phyloP scores from a whole-genome alignment of 441 rosid species.

The Pelargonium fulgidum region DNA sequence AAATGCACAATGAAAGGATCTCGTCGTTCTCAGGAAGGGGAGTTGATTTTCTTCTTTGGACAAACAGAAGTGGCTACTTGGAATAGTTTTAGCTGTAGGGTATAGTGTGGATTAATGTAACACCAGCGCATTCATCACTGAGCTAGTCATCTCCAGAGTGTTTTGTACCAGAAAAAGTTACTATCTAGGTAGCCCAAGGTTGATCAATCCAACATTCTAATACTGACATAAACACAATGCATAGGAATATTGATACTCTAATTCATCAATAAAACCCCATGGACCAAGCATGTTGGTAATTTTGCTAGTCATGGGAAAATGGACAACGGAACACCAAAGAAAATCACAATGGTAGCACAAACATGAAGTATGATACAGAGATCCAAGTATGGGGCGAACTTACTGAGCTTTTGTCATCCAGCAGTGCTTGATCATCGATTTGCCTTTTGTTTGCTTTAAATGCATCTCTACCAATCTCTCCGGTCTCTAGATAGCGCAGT shows the following conservation, averaged over 20 bases:
- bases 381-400: constrained; percentile 15
- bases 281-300: not conserved
- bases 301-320: not conserved
- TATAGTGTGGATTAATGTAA: not conserved
- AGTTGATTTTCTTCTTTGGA: not conserved
- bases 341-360: not conserved
- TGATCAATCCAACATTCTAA: not conserved
- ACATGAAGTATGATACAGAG: constrained; percentile 1
- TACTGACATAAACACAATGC: not conserved
- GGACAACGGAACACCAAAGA: not conserved
- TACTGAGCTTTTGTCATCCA: constrained; percentile 19
- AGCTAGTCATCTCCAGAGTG: not conserved
- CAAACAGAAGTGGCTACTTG: not conserved
- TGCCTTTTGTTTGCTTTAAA: constrained; percentile 20
- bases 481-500: constrained; percentile 34
- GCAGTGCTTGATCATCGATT: constrained; percentile 15
- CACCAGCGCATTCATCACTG: not conserved
- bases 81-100: not conserved
- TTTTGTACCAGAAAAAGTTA: not conserved
- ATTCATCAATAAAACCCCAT: not conserved
- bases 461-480: constrained; percentile 28
- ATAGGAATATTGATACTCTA: not conserved
- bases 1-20: not conserved
- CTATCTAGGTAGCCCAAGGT: not conserved
- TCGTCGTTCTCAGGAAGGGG: not conserved